Evolutionary conservation across 148 eudicot species (phyloP).

Genomic region (Persicaria tinctoria): DNA sequence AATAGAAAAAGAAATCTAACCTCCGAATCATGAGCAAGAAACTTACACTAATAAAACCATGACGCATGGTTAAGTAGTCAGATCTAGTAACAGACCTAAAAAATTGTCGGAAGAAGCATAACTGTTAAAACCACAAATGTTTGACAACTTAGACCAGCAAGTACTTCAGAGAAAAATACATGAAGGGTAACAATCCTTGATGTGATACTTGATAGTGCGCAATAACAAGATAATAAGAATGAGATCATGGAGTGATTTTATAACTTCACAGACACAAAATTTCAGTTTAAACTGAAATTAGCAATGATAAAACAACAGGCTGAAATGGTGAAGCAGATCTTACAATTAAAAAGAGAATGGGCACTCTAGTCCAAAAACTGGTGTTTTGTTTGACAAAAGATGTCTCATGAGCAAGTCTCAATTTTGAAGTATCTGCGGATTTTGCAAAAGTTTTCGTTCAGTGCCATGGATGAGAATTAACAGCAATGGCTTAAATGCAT

Average conservation of each 20-base stretch:
- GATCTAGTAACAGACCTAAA: constrained; percentile 71
- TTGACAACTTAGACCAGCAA: not conserved
- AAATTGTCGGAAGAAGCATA: constrained; percentile 86
- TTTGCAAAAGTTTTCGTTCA: not conserved
- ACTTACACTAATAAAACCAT: constrained; percentile 85
- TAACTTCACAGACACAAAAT: no score
- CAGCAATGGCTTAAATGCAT: no score
- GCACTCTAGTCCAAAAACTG: constrained; percentile 65
- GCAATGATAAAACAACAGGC: not conserved
- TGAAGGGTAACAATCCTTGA: not conserved
- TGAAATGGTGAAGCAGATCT: constrained; percentile 18
- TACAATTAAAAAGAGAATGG: constrained; percentile 68
- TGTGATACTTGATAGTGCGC: no score
- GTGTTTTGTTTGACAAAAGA: constrained; percentile 77
- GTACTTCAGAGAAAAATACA: not conserved
- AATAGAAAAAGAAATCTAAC: not conserved
- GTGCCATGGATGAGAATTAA: not conserved
- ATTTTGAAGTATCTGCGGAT: constrained; percentile 67
- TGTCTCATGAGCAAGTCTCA: constrained; percentile 83
- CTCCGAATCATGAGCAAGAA: constrained; percentile 3
- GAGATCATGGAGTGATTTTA: no score
- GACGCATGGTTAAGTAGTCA: constrained; percentile 82
- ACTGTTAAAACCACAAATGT: constrained; percentile 28
- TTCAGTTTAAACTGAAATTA: no score
- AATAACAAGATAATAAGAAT: no score